A percentile compares a stretch with the other conserved stretches of the same genome.
phyloP scores from a whole-genome alignment of 2,329 filamentous ascomycete genomes.

The Colletotrichum karsti region DNA sequence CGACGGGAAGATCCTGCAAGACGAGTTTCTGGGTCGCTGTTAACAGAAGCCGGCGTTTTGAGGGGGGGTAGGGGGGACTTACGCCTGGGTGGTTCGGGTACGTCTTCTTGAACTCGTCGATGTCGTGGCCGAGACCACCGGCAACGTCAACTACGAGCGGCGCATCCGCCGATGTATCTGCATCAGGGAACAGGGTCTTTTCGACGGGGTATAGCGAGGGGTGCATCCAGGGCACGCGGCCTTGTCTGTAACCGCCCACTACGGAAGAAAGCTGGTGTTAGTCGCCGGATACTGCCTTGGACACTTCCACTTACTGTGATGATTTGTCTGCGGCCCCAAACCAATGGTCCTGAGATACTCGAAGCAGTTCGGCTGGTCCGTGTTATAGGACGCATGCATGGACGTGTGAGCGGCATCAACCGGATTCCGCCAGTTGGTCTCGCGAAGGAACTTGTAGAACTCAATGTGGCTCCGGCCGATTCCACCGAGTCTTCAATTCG shows the following conservation, averaged over 20 bases:
- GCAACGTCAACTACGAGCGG: background rate
- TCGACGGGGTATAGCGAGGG: background rate
- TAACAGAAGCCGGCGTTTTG: too few species aligned
- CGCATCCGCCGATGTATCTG: background rate
- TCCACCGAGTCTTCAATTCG: too few species aligned
- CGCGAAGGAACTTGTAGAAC: too few species aligned
- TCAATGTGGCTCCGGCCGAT: too few species aligned
- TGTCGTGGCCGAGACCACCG: too few species aligned
- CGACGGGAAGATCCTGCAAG: too few species aligned
- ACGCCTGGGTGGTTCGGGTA: too few species aligned
- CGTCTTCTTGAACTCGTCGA: too few species aligned
- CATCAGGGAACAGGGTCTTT: background rate
- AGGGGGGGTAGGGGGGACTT: too few species aligned
- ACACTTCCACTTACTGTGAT: background rate
- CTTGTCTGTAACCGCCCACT: background rate
- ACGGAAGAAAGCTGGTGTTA: too few species aligned
- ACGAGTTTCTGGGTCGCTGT: too few species aligned
- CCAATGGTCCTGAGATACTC: background rate
- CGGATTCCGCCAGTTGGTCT: too few species aligned
- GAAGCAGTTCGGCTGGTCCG: background rate
- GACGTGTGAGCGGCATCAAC: background rate
- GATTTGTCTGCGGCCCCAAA: background rate
- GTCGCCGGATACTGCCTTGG: fast-evolving
- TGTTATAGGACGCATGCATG: background rate
- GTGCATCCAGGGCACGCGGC: background rate